Evolutionary conservation across 768 basidiomycete genomes (phyloP), one percentile per base, ranked within the genome.

Genomic region (Lactarius sp.): DNA sequence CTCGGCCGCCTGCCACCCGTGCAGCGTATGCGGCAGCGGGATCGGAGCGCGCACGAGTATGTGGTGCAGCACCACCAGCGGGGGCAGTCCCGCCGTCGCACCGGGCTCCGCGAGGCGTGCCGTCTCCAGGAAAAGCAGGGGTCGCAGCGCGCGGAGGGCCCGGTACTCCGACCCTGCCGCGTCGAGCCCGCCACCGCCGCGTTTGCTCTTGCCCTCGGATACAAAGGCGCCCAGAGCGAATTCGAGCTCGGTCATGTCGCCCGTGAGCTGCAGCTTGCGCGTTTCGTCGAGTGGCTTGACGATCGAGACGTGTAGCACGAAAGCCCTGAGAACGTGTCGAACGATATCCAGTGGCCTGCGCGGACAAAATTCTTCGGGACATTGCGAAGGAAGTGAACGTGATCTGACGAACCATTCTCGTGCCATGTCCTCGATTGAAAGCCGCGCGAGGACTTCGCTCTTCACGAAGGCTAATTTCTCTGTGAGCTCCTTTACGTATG

Each of bases 171-270:
- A 90, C 0, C 93, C 94, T 9, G 94, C 81, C 16, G 76, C 80
- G 65, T 90, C 89, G 47, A 96, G 77, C 68, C 83, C 84, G 12
- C 83, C 81, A 4, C 57, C 37, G 1, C 85, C 83, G 6, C 86
- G 83, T 69, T 85, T 84, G 61, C 78, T 79, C 65, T 83, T 72
- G 55, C 80, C 79, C 60, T 86, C 85, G 1, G 77, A 78, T 77
- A 87, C 78, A 73, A 98, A 91, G 4, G 90, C 83, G 69, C 86
- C 89, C 59, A 99, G 73, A 0, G 91, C 86, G 73, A 98, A 97
- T 76, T 99, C 97, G 64, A 98, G 81, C 73, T 94, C 91, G 0
- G 95, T 90, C 94, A 98, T 96, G 73, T 99, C 96, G 52, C 86
- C 90, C 61, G 94, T 92, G 66, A 98, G 79, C 75, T 96, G 94